phyloP scores from a whole-genome alignment of 352 stramenopile genomes.

The Phytophthora sp. region DNA sequence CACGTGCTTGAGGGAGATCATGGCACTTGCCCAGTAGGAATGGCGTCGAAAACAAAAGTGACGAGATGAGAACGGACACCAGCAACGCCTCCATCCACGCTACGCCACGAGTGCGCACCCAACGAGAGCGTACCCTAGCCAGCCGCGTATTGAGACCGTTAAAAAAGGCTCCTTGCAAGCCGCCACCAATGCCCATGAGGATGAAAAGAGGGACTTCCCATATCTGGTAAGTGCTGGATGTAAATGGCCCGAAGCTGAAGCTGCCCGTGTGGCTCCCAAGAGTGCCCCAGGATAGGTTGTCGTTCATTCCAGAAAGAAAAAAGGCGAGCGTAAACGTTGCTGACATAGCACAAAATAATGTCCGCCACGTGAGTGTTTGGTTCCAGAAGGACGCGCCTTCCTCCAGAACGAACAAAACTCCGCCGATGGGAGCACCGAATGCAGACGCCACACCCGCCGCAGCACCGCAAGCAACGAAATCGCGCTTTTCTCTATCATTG shows the following conservation, averaged over 20 bases:
- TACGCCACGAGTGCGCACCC: conserved; percentile 59
- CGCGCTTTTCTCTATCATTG: conserved; percentile 89
- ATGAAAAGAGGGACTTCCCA: conserved; percentile 90
- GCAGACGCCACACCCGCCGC: conserved; percentile 88
- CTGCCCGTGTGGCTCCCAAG: conserved; percentile 74
- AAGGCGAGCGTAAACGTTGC: conserved; percentile 88
- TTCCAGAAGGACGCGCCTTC: conserved; percentile 91
- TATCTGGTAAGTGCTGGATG: conserved; percentile 81
- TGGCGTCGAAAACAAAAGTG: conserved; percentile 64
- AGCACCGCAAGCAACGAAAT: conserved; percentile 90
- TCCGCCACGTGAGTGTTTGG: conserved; percentile 82
- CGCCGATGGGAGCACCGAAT: conserved; percentile 92
- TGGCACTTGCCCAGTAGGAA: conserved; percentile 74
- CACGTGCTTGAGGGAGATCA: conserved; percentile 55
- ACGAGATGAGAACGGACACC: conserved; percentile 63
- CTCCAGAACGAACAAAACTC: conserved; percentile 84
- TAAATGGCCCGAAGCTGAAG: conserved; percentile 77
- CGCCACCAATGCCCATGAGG: conserved; percentile 84
- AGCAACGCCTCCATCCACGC: conserved; percentile 68
- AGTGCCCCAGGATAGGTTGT: conserved; percentile 76
- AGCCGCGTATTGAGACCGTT: conserved; percentile 70
- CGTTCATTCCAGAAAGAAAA: conserved; percentile 79
- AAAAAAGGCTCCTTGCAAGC: conserved; percentile 86
- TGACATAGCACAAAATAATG: conserved; percentile 87
- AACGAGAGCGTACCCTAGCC: conserved; percentile 54